phyloP scores from a whole-genome alignment of 768 basidiomycete genomes.

The Mycena albidolilacea region DNA sequence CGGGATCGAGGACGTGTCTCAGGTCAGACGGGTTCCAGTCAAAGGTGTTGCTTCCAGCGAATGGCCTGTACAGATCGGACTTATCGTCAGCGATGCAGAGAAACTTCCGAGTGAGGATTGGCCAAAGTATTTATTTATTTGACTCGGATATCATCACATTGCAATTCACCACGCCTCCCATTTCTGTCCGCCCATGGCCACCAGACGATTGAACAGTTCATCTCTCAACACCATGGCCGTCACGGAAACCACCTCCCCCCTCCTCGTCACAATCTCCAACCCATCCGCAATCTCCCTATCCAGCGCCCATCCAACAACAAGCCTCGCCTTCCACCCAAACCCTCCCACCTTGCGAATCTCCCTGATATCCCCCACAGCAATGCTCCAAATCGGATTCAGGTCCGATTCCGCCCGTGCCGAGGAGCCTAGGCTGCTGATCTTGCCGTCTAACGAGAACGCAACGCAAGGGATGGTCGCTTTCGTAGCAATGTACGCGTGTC shows the following conservation, averaged over 20 bases:
- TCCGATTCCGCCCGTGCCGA: slow-evolving; percentile 19
- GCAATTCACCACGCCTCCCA: slow-evolving; percentile 37
- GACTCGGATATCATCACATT: slow-evolving; percentile 25
- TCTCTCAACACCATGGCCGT: slow-evolving; percentile 46
- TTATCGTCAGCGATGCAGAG: slow-evolving; percentile 8
- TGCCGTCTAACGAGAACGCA: slow-evolving; percentile 27
- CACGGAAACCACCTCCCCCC: slow-evolving; percentile 38
- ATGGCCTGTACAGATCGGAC: background rate
- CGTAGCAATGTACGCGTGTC: slow-evolving; percentile 25
- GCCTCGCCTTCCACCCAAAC: slow-evolving; percentile 56
- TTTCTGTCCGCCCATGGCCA: slow-evolving; percentile 38
- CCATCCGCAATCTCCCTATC: slow-evolving; percentile 48
- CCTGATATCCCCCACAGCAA: slow-evolving; percentile 50
- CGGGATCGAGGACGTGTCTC: too few relatives aligned
- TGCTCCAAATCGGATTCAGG: slow-evolving; percentile 43
- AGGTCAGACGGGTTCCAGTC: too few relatives aligned
- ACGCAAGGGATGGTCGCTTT: slow-evolving; percentile 29
- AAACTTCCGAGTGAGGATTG: slow-evolving; percentile 19
- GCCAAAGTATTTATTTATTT: slow-evolving; percentile 28
- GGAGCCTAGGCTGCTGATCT: slow-evolving; percentile 25
- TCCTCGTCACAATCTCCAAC: slow-evolving; percentile 46
- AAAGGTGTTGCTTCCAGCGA: too few relatives aligned
- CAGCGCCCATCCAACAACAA: slow-evolving; percentile 53
- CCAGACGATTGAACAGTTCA: slow-evolving; percentile 35
- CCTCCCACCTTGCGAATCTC: slow-evolving; percentile 52